These are phyloP conservation scores for Trichosporon coremiiforme DNA, from an alignment of 1,284 basidiomycete genomes.

Conservation along the genomic window DNA sequence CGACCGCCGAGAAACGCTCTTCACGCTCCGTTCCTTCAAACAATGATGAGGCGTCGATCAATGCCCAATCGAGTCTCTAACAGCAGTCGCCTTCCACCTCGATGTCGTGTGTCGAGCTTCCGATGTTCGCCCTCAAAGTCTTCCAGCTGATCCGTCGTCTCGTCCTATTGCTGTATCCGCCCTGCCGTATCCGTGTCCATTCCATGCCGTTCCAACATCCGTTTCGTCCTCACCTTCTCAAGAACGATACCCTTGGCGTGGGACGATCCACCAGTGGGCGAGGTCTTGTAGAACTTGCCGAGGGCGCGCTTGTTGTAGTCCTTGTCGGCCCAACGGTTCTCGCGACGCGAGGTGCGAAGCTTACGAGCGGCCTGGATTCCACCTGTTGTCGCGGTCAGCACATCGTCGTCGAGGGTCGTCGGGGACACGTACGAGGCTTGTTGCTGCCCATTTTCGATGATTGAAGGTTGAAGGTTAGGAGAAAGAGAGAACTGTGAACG, in stretches of 20 bases:
- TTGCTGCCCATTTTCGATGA: constrained; percentile 13
- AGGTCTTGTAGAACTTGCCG: constrained; percentile 99
- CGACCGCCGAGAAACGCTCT: too few relatives aligned
- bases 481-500: constrained; percentile 1
- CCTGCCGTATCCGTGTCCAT: not conserved
- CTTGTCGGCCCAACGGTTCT: constrained; percentile 99
- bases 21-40: not conserved
- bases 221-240: constrained; percentile 70
- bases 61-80: not conserved
- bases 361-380: constrained; percentile 99
- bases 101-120: not conserved
- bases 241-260: constrained; percentile 99
- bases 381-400: constrained; percentile 61
- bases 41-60: not conserved
- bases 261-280: constrained; percentile 97
- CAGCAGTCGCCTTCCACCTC: not conserved
- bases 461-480: constrained; percentile 13
- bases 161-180: not conserved
- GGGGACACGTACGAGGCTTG: constrained; percentile 6
- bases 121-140: not conserved
- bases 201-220: not conserved
- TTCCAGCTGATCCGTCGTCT: not conserved
- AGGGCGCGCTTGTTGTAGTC: constrained; percentile 99
- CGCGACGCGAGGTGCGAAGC: constrained; percentile 89
- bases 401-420: not conserved